Percentiles rank a stretch among this genome's conserved stretches.
phyloP scores from a whole-genome alignment of 2,329 filamentous ascomycete genomes.

The Aureobasidium leucospermi region DNA sequence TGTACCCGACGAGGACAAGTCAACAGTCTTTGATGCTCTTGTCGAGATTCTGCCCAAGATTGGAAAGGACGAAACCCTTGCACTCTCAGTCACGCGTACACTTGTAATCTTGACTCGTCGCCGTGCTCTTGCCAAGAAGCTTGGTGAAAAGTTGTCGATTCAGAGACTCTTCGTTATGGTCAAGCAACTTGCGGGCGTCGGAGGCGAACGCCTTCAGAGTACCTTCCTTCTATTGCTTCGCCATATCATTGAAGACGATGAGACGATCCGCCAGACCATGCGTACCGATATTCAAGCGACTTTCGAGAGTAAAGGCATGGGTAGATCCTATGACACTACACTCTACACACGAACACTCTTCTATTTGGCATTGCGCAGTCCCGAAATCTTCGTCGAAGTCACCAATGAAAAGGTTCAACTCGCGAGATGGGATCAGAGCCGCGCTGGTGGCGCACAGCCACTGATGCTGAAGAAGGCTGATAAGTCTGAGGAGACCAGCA shows the following conservation, averaged over 20 bases:
- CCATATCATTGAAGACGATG: constrained; percentile 90
- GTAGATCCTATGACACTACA: constrained; percentile 56
- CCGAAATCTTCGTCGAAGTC: constrained; percentile 78
- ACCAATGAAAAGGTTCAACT: constrained; percentile 79
- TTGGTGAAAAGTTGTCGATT: constrained; percentile 83
- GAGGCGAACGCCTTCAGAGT: constrained; percentile 65
- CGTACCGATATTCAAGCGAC: constrained; percentile 75
- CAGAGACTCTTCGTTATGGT: constrained; percentile 91
- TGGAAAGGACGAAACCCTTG: constrained; percentile 78
- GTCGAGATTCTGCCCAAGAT: constrained; percentile 77
- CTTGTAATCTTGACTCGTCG: constrained; percentile 81
- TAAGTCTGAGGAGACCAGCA: constrained; percentile 12
- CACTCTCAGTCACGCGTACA: constrained; percentile 73
- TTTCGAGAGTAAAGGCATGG: constrained; percentile 50
- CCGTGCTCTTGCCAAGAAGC: constrained; percentile 62
- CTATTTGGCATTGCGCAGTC: constrained; percentile 71
- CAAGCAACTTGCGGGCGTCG: constrained; percentile 76
- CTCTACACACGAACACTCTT: constrained; percentile 70
- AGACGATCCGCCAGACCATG: constrained; percentile 87
- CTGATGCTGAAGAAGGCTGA: constrained; percentile 47
- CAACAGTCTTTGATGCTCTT: constrained; percentile 66
- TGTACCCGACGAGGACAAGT: constrained; percentile 58
- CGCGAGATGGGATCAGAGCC: constrained; percentile 50
- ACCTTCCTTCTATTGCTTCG: constrained; percentile 80
- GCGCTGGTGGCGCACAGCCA: constrained; percentile 42